Evolutionary conservation across 176 grass and related monocot species (phyloP).

Genomic region (Elaeis guineensis): DNA sequence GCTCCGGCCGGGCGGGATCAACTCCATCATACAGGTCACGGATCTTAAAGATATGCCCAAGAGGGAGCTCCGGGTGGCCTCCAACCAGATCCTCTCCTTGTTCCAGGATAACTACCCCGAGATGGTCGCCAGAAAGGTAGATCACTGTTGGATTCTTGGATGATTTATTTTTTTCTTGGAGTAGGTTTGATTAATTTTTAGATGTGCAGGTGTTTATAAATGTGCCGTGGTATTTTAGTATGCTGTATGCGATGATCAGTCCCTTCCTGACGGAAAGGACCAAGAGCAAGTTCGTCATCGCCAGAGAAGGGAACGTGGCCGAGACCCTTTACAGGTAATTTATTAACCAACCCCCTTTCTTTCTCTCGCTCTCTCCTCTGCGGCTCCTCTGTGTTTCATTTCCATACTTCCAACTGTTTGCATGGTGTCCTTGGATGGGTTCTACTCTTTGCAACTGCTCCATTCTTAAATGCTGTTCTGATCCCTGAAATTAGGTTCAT

Average conservation of each 20-base stretch:
- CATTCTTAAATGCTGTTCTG: too few relatives aligned
- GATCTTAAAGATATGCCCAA: conserved; percentile 98
- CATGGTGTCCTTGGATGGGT: too few relatives aligned
- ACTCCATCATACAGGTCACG: conserved; percentile 89
- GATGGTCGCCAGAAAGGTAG: conserved; percentile 90
- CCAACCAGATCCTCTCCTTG: conserved; percentile 82
- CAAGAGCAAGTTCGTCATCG: conserved; percentile 98
- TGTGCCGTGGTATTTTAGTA: conserved; percentile 93
- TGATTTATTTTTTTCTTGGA: too few relatives aligned
- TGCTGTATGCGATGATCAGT: conserved; percentile 81
- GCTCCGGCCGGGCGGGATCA: conserved; percentile 68
- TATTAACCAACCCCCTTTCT: neutral
- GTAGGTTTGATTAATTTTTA: too few relatives aligned
- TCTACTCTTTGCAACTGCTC: too few relatives aligned
- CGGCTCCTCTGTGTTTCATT: too few relatives aligned
- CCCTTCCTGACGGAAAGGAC: conserved; percentile 94
- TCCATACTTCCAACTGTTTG: too few relatives aligned
- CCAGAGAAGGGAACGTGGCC: conserved; percentile 80
- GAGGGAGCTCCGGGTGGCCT: conserved; percentile 72
- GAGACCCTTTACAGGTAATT: conserved; percentile 87
- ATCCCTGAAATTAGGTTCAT: conserved; percentile 44
- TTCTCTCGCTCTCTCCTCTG: too few relatives aligned
- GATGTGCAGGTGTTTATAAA: conserved; percentile 70
- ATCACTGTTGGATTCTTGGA: too few relatives aligned
- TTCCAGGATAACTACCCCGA: conserved; percentile 99